phyloP scores from a whole-genome alignment of 768 basidiomycete genomes.

The Boletus patriciae region DNA sequence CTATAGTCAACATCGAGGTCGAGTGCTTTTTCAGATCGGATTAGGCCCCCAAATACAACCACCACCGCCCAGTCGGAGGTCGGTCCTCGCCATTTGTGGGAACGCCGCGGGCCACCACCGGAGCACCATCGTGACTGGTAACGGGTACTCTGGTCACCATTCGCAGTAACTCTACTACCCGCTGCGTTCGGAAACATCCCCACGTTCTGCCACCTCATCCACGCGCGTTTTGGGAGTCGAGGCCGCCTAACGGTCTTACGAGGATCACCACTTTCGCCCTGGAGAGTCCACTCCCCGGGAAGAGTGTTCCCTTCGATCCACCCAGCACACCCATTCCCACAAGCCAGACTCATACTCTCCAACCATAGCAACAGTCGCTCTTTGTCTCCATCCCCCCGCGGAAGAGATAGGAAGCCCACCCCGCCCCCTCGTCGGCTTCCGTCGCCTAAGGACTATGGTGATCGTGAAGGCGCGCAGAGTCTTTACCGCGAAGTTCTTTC shows the following conservation, averaged over 20 bases:
- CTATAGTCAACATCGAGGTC: constrained; percentile 46
- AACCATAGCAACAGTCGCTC: constrained; percentile 21
- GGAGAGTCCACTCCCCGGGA: constrained; percentile 31
- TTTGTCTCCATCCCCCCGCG: constrained; percentile 23
- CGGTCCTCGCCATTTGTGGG: constrained; percentile 65
- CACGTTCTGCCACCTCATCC: constrained; percentile 49
- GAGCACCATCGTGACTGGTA: constrained; percentile 55
- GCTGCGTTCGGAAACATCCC: constrained; percentile 53
- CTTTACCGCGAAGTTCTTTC: constrained; percentile 24
- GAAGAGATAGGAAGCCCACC: constrained; percentile 25
- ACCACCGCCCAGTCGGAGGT: constrained; percentile 49
- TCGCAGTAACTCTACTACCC: constrained; percentile 34
- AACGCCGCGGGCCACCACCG: constrained; percentile 50
- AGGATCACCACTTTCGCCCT: constrained; percentile 69
- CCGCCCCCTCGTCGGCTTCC: constrained; percentile 22
- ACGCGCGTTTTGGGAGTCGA: constrained; percentile 61
- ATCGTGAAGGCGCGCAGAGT: constrained; percentile 18
- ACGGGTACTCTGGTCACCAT: constrained; percentile 38
- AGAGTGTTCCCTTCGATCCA: constrained; percentile 22
- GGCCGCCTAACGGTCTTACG: constrained; percentile 48
- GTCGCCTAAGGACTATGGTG: constrained; percentile 26
- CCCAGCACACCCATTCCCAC: constrained; percentile 28
- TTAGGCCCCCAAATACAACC: constrained; percentile 53
- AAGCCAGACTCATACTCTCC: constrained; percentile 31
- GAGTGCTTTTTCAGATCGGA: constrained; percentile 53